Conservation (phyloP, 352 stramenopile species). For the Pythium apleroticum region DNA sequence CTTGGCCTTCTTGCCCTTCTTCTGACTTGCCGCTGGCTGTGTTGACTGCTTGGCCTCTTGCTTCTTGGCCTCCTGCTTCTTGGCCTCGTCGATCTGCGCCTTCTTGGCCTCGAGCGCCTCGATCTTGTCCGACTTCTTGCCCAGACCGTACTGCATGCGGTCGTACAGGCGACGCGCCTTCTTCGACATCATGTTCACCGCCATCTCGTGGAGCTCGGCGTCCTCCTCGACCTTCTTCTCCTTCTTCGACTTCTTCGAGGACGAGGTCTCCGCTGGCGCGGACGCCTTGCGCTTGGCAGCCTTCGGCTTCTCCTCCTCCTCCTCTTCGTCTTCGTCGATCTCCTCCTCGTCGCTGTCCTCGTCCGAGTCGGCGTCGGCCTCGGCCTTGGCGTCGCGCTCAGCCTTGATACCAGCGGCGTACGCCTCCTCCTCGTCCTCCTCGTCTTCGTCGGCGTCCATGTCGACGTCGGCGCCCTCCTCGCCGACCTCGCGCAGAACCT, state of each 20-base stretch:
- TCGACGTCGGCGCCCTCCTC: slow-evolving; percentile 44
- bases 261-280: slow-evolving; percentile 1
- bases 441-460: slow-evolving; percentile 13
- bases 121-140: slow-evolving; percentile 87
- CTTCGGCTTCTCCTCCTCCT: slow-evolving; percentile 37
- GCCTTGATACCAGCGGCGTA: slow-evolving; percentile 83
- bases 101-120: slow-evolving; percentile 83
- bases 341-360: slow-evolving; percentile 46
- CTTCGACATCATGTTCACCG: slow-evolving; percentile 93
- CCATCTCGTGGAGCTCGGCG: slow-evolving; percentile 78
- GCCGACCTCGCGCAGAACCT: slow-evolving; percentile 68
- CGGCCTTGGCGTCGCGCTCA: slow-evolving; percentile 37
- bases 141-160: slow-evolving; percentile 90
- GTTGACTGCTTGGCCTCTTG: slow-evolving; percentile 17
- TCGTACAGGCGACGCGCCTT: slow-evolving; percentile 91
- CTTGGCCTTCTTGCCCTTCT: slow-evolving; percentile 20
- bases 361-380: slow-evolving; percentile 39
- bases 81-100: slow-evolving; percentile 60
- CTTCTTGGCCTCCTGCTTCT: slow-evolving; percentile 58
- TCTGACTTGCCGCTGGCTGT: slow-evolving; percentile 15
- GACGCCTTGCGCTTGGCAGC: slow-evolving; percentile 56
- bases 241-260: slow-evolving; percentile 69
- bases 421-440: slow-evolving; percentile 68
- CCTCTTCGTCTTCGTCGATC: slow-evolving; percentile 32
- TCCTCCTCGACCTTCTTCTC: slow-evolving; percentile 79